These are phyloP conservation scores for Penicillium nucicola DNA, from an alignment of 495 filamentous ascomycete species.

Conservation along the genomic window DNA sequence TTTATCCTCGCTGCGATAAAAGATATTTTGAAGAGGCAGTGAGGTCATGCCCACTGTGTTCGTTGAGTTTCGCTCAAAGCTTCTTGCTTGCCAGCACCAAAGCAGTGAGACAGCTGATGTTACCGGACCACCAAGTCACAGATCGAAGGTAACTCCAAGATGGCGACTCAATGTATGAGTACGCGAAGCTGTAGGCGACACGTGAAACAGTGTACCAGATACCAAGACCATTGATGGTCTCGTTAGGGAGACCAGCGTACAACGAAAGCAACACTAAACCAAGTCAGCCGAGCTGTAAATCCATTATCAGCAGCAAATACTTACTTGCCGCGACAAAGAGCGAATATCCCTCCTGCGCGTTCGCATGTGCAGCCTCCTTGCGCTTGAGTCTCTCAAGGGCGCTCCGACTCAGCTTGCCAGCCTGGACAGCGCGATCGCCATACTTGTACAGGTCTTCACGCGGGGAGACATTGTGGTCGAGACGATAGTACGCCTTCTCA, in stretches of 20 bases:
- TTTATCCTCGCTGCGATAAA: too few relatives aligned
- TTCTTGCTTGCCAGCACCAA: constrained; percentile 27
- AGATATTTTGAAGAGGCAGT: too few relatives aligned
- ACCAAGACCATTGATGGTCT: constrained; percentile 40
- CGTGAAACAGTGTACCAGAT: constrained; percentile 43
- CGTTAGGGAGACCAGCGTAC: constrained; percentile 32
- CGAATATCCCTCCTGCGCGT: constrained; percentile 46
- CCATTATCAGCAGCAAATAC: constrained; percentile 7
- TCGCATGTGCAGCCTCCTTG: constrained; percentile 45
- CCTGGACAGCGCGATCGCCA: constrained; percentile 43
- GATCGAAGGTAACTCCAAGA: constrained; percentile 38
- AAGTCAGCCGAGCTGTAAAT: constrained; percentile 7
- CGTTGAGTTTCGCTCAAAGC: constrained; percentile 14
- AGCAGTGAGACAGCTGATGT: constrained; percentile 37
- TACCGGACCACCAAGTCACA: constrained; percentile 46
- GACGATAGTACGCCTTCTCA: constrained; percentile 36
- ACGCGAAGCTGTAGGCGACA: constrained; percentile 35
- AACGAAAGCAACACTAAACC: constrained; percentile 26
- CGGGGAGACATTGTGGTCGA: constrained; percentile 50
- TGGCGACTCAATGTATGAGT: constrained; percentile 36
- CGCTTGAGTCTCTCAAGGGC: constrained; percentile 46
- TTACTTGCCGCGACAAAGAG: constrained; percentile 43
- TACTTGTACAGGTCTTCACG: constrained; percentile 43
- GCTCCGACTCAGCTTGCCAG: constrained; percentile 45
- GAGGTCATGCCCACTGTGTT: too few relatives aligned